These are phyloP conservation scores for Neurospora tetrasperma DNA, from an alignment of 495 filamentous ascomycete genomes.

Conservation along the genomic window DNA sequence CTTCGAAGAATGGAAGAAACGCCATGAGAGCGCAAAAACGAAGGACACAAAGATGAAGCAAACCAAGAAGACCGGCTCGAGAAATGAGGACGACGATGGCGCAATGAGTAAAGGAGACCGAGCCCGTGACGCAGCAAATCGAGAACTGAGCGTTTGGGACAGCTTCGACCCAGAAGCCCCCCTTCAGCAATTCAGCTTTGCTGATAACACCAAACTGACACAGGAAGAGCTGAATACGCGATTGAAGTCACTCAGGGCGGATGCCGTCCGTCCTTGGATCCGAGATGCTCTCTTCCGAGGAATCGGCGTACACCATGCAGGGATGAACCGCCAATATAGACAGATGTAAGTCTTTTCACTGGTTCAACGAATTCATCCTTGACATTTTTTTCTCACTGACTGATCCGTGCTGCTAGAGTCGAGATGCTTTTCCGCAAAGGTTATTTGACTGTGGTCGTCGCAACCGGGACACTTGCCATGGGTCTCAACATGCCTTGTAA, in stretches of 20 bases:
- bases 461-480: conserved; percentile 64
- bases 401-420: conserved; percentile 30
- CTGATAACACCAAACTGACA: conserved; percentile 44
- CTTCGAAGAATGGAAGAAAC: conserved; percentile 43
- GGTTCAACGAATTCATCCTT: not conserved
- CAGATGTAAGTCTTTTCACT: conserved; percentile 29
- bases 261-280: conserved; percentile 36
- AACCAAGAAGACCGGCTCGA: conserved; percentile 24
- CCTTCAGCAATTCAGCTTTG: conserved; percentile 52
- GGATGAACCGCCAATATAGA: conserved; percentile 67
- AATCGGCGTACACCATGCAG: conserved; percentile 67
- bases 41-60: conserved; percentile 25
- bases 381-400: conserved; percentile 1
- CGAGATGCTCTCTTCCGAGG: conserved; percentile 50
- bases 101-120: conserved; percentile 27
- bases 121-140: conserved; percentile 14
- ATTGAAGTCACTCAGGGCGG: conserved; percentile 32
- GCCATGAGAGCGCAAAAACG: conserved; percentile 24
- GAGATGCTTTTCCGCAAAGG: conserved; percentile 68
- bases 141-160: conserved; percentile 45
- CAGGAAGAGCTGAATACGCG: conserved; percentile 43
- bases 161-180: conserved; percentile 57
- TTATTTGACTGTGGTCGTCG: conserved; percentile 60
- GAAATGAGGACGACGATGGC: conserved; percentile 4
- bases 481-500: conserved; percentile 84